Base-by-base conservation (phyloP, 1,284 basidiomycete genomes). In the Papiliotrema flavescens region DNA sequence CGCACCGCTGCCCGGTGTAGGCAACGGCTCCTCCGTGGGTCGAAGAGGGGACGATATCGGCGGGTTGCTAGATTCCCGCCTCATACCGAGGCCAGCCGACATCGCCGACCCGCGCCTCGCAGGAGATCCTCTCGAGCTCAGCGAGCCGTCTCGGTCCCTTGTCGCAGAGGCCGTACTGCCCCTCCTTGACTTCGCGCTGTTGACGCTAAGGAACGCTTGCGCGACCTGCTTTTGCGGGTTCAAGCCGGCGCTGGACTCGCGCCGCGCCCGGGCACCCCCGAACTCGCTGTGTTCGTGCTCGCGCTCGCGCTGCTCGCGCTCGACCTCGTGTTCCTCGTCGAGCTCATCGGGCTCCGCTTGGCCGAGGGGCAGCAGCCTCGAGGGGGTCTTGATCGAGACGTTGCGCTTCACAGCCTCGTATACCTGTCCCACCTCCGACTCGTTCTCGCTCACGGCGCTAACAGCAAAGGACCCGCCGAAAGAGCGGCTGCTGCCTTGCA, bases 381-480 rank as follows among this genome's bases (percentile, higher is more conserved):
- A 55, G 9, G 65, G 63, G 3, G 56, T 39, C 45, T 63, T 56
- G 41, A 66, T 53, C 11, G 61, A 63, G 15, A 66, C 43, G 34
- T 67, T 64, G 13, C 66, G 50, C 55, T 65, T 64, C 56, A 62
- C 59, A 19, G 58, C 70, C 53, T 67, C 59, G 49, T 44, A 52
- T 11, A 71, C 64, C 47, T 64, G 63, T 13, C 66, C 68, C 17
- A 67, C 59, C 47, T 70, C 69, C 11, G 53, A 59, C 23, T 45
- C 50, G 22, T 28, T 68, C 64, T 43, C 60, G 58, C 44, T 69
- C 61, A 57, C 52, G 1, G 56, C 53, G 14, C 57, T 61, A 41
- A 49, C 40, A 6, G 66, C 66, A 23, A 63, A 56, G 13, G 61
- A 62, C 28, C 54, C 61, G 39, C 55, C 53, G 15, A 49, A 22